Conservation (phyloP, 345 rosid genomes). For the Jatropha curcas region DNA sequence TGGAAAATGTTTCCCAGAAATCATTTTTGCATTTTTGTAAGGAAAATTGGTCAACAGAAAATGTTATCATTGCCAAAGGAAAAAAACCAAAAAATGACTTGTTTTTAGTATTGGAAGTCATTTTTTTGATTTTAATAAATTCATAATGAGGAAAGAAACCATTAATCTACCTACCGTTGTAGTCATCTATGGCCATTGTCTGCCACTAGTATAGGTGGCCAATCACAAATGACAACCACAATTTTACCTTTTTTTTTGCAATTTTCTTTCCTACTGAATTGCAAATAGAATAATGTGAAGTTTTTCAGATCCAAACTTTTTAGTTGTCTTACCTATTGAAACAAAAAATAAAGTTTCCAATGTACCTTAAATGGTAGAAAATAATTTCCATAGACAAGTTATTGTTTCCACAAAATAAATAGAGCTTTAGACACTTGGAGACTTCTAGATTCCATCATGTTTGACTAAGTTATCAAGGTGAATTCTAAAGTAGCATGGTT, state of each 20-base stretch:
- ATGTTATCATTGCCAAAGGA: neutral
- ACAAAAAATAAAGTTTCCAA: too few species aligned
- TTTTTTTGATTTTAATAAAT: neutral
- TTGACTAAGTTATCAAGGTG: neutral
- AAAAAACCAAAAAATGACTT: too few species aligned
- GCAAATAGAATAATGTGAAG: neutral
- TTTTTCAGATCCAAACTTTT: neutral
- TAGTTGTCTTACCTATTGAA: neutral
- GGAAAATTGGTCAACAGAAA: neutral
- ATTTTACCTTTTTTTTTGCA: neutral
- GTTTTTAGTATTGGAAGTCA: too few species aligned
- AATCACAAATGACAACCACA: neutral
- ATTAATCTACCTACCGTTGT: neutral
- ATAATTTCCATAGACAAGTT: neutral
- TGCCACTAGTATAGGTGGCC: neutral
- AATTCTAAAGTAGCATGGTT: neutral
- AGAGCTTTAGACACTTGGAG: neutral
- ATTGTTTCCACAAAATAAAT: neutral
- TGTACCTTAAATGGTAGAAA: neutral
- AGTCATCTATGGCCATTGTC: neutral
- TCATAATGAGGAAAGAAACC: neutral
- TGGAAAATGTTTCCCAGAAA: neutral
- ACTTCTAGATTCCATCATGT: neutral
- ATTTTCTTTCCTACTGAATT: neutral
- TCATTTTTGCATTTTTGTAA: too few species aligned